Evolutionary conservation across 495 filamentous ascomycete species (phyloP).

Genomic region (Neurospora sp.): DNA sequence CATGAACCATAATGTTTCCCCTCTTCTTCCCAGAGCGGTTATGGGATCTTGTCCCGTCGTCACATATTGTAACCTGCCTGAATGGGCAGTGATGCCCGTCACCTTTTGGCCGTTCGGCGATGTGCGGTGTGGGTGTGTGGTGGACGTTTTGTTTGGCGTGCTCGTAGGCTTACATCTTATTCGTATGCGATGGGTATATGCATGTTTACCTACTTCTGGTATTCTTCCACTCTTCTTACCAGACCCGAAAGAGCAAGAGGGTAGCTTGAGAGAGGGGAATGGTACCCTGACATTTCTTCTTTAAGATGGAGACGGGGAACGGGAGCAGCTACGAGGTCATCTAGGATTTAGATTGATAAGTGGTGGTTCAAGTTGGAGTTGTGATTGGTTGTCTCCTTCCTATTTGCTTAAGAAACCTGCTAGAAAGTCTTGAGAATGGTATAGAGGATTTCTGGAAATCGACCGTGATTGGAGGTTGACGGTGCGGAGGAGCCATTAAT

Average conservation of each 20-base stretch:
- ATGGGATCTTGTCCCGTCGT: not conserved
- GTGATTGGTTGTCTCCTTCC: not conserved
- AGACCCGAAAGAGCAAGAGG: not conserved
- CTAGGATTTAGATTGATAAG: not conserved
- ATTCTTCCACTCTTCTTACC: not conserved
- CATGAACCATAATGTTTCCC: not conserved
- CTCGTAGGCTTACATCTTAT: not conserved
- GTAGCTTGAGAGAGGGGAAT: not conserved
- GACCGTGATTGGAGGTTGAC: not conserved
- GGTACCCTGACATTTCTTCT: not conserved
- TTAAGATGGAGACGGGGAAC: not conserved
- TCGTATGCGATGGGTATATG: not conserved
- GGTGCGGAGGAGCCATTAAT: not conserved
- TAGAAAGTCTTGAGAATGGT: not conserved
- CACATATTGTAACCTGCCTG: not conserved
- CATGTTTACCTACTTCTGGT: not conserved
- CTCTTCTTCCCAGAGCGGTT: not conserved
- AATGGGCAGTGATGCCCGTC: not conserved
- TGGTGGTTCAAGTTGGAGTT: not conserved
- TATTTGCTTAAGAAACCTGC: not conserved
- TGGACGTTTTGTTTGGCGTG: not conserved
- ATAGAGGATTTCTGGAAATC: not conserved
- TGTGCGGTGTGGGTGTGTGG: not conserved
- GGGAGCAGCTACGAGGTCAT: not conserved
- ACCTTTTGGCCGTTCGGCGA: not conserved